Base-by-base conservation (phyloP, 257 asterid genomes). In the Lycium barbarum region DNA sequence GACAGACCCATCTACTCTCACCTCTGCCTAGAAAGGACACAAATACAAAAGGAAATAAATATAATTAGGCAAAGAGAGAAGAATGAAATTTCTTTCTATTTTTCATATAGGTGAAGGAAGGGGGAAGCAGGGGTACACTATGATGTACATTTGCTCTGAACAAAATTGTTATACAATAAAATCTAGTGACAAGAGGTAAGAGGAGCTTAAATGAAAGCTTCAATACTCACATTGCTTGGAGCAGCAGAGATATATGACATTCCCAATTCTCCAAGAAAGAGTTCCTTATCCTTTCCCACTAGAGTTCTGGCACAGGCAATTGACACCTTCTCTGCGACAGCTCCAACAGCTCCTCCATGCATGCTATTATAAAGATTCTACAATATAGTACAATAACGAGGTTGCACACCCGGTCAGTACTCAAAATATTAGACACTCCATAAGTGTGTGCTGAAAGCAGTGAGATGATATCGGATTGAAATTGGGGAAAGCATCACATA, bases 241-340 rank as follows among this genome's bases (percentile, higher is more conserved):
- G 93, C 98, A 51, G 97, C 91, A 84, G 97, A 90, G 81, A 93
- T 93, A 88, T 96, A 94, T 26, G 94, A 90, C 61, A 92, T 88
- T 87, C 93, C 85, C 76, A 93, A 88, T 88, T 94, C 99, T 84
- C 98, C 98, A 26, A 96, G 98, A 89, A 94, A 94, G 76, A 96
- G 84, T 58, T 91, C 92, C 83, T 88, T 91, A 80, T 93, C 97
- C 80, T 93, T 82, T 85, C 94, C 98, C 58, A 93, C 94, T 6
- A 94, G 89, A 58, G 98, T 94, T 88, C 95, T 89, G 87, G 97
- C 97, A 84, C 98, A 94, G 87, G 97, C 98, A 80, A 49, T 87
- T 15, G 98, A 90, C 81, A 96, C 92, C 84, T 94, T 84, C 84
- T 88, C 92, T 13, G 96, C 93, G 54, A 93, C 92, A 82, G 95